phyloP scores from a whole-genome alignment of 2,329 filamentous ascomycete species.

The Exophiala phaeomuriformis region DNA sequence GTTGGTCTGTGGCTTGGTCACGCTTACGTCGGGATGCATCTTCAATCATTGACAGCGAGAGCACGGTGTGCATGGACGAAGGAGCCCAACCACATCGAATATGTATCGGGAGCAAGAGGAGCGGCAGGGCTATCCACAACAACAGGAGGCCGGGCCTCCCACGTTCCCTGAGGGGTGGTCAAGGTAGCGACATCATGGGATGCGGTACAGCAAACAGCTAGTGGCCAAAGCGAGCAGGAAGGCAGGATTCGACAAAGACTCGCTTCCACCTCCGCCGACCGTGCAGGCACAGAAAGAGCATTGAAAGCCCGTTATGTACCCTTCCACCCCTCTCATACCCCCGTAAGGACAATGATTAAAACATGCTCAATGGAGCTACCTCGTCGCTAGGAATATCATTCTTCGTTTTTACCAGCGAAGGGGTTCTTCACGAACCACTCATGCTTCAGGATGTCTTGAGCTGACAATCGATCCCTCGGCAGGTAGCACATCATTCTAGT shows the following conservation, averaged over 20 bases:
- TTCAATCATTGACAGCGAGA: not conserved
- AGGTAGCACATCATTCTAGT: conserved; percentile 14
- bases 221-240: too few species aligned
- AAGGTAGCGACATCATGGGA: too few species aligned
- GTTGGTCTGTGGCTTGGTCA: not conserved
- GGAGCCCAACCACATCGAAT: too few species aligned
- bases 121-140: too few species aligned
- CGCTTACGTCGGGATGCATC: not conserved
- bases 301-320: not conserved
- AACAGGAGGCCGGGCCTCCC: too few species aligned
- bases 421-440: conserved; percentile 18
- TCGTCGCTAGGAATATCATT: conserved; percentile 8
- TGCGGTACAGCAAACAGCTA: too few species aligned
- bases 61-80: too few species aligned
- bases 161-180: too few species aligned
- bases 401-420: conserved; percentile 9
- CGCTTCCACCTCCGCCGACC: not conserved
- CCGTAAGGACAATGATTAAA: not conserved
- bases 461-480: conserved; percentile 11
- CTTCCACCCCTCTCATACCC: not conserved
- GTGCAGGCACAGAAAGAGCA: not conserved
- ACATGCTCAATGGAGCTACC: conserved; percentile 2
- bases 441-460: conserved; percentile 14
- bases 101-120: too few species aligned
- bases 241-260: not conserved